Evolutionary conservation across 495 filamentous ascomycete genomes (phyloP).

Genomic region (Penicillium subrubescens): DNA sequence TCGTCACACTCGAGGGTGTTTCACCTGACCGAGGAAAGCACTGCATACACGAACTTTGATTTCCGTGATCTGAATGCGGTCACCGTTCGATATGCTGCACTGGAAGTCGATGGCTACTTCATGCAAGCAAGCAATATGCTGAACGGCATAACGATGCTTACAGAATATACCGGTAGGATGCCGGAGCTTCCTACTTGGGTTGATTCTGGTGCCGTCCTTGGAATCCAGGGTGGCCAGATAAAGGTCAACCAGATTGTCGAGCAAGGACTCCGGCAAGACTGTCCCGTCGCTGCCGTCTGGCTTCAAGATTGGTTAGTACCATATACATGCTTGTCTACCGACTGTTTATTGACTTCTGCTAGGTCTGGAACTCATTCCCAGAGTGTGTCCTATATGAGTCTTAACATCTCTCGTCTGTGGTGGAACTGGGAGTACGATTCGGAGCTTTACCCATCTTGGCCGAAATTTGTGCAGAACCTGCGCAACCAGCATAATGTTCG

Average conservation of each 20-base stretch:
- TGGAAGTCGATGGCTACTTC: conserved; percentile 22
- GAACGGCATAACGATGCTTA: conserved; percentile 26
- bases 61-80: conserved; percentile 20
- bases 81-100: conserved; percentile 25
- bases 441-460: conserved; percentile 29
- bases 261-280: conserved; percentile 16
- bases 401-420: conserved; percentile 33
- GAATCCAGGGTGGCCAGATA: conserved; percentile 28
- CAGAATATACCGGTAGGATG: conserved; percentile 29
- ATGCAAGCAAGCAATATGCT: conserved; percentile 28
- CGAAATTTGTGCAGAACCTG: conserved; percentile 28
- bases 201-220: conserved; percentile 24
- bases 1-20: conserved; percentile 23
- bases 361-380: conserved; percentile 29
- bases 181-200: conserved; percentile 25
- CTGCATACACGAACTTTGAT: conserved; percentile 29
- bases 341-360: background rate
- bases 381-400: conserved; percentile 23
- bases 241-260: conserved; percentile 29
- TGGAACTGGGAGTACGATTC: conserved; percentile 35
- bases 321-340: background rate
- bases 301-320: conserved; percentile 25
- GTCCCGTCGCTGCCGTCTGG: conserved; percentile 29
- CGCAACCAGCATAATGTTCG: conserved; percentile 28
- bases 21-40: conserved; percentile 25